Evolutionary conservation across 169 alveolate species (phyloP), one percentile per base, ranked within the genome.

Genomic region (Cryptosporidium ryanae): DNA sequence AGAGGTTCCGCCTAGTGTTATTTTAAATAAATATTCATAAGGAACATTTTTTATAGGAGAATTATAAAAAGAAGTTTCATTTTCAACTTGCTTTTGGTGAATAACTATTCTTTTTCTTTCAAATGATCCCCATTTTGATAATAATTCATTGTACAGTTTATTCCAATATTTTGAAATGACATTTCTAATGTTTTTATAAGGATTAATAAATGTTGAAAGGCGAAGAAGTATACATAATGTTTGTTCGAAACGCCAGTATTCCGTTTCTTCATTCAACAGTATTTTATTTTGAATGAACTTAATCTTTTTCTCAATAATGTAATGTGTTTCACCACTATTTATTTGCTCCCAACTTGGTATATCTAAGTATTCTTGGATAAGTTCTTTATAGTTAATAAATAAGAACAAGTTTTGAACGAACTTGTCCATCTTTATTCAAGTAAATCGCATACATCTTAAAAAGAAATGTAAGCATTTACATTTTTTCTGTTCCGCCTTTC

Each of bases 191-290:
- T 70, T 52, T 27, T 25, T 15, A 54, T 32, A 70, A 7, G 84
- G 84, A 54, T 70, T 70, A 18, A 70, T 17, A 2, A 32, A 52
- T 23, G 84, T 52, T 32, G 59, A 52, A 10, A 70, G 66, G n/a
- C 66, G 54, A 34, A 70, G 68, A 55, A 70, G 68, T 17, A 70
- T 49, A 13, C 65, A 70, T 15, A 70, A 70, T 18, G 84, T 49
- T 8, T 70, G 84, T 15, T 70, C 84, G 1, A 29, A 70, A 34
- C 52, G 25, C 84, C 68, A 70, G 25, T 70, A 70, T 15, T 54
- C 59, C 4, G 84, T 70, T 55, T 50, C 27, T n/a, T 31, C 43
- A 70, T 70, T 70, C 38, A 70, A 21, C 67, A 70, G 18, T 70
- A 70, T 70, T 52, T 70, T 18, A 29, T 55, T 55, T 21, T 52